Conservation (phyloP, 768 basidiomycete species). For the Lactifluus rugatus region DNA sequence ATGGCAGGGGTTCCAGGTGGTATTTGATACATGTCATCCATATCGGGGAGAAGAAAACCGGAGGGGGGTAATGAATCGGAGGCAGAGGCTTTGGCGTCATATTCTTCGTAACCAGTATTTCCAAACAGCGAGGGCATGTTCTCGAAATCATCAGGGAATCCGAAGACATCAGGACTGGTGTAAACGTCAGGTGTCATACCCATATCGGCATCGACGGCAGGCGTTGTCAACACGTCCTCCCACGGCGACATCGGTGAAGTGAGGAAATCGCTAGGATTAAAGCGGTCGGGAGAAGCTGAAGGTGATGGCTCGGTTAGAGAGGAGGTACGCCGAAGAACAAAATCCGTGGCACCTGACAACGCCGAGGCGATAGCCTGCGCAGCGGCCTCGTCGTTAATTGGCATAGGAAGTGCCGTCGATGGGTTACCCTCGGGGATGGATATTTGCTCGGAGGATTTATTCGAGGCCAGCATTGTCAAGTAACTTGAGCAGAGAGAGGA, state of each 20-base stretch:
- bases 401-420: constrained; percentile 16
- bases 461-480: constrained; percentile 55
- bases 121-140: constrained; percentile 23
- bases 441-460: constrained; percentile 31
- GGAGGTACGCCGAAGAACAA: too few relatives aligned
- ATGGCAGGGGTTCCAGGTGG: constrained; percentile 45
- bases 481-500: constrained; percentile 47
- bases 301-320: neutral
- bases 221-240: constrained; percentile 37
- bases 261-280: constrained; percentile 34
- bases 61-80: neutral
- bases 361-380: constrained; percentile 16
- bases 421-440: constrained; percentile 22
- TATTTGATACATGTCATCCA: constrained; percentile 36
- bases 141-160: constrained; percentile 29
- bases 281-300: constrained; percentile 34
- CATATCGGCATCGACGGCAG: constrained; percentile 28
- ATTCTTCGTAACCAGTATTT: constrained; percentile 7
- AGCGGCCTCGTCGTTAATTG: constrained; percentile 4
- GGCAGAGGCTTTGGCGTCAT: constrained; percentile 11
- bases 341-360: constrained; percentile 9
- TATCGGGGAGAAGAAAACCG: constrained; percentile 22
- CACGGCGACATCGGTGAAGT: constrained; percentile 43
- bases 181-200: constrained; percentile 31
- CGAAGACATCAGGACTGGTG: constrained; percentile 35